phyloP scores from a whole-genome alignment of 352 stramenopile genomes.

The Phytophthora vignae region DNA sequence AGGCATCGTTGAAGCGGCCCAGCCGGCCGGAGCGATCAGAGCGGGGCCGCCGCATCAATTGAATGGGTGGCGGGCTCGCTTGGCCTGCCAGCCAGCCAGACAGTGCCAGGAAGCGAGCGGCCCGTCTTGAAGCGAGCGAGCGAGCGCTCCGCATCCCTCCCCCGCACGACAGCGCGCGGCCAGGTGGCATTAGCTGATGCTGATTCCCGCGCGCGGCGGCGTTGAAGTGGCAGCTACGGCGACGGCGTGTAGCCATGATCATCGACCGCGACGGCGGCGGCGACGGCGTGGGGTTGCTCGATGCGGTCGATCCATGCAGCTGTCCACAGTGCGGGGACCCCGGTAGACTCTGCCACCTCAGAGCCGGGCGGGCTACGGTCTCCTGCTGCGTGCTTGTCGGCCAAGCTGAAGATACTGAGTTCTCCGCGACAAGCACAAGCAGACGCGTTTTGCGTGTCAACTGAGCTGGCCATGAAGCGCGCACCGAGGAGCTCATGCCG shows the following conservation, averaged over 20 bases:
- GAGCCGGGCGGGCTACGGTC: too few species aligned
- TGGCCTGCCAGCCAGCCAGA: too few species aligned
- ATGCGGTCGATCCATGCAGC: not conserved
- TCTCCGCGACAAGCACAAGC: constrained; percentile 3
- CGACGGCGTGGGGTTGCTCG: too few species aligned
- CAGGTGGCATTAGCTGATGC: constrained; percentile 28
- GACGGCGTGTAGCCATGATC: not conserved
- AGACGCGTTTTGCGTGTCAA: constrained; percentile 13
- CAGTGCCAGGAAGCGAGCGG: not conserved
- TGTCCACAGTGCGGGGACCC: not conserved
- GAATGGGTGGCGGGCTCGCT: constrained; percentile 13
- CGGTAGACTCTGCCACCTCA: too few species aligned
- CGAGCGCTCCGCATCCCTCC: constrained; percentile 19
- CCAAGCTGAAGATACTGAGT: not conserved
- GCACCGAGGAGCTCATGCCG: not conserved
- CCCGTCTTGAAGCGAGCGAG: not conserved
- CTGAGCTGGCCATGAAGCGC: not conserved
- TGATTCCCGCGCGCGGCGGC: constrained; percentile 15
- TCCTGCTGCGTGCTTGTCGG: too few species aligned
- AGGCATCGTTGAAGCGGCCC: constrained; percentile 11
- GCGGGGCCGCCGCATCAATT: not conserved
- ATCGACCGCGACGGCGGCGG: too few species aligned
- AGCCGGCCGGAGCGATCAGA: not conserved
- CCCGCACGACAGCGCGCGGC: constrained; percentile 27
- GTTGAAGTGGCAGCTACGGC: constrained; percentile 12